These are phyloP conservation scores for Pterocarpus macrocarpus DNA, from an alignment of 306 rosid species.

Conservation along the genomic window DNA sequence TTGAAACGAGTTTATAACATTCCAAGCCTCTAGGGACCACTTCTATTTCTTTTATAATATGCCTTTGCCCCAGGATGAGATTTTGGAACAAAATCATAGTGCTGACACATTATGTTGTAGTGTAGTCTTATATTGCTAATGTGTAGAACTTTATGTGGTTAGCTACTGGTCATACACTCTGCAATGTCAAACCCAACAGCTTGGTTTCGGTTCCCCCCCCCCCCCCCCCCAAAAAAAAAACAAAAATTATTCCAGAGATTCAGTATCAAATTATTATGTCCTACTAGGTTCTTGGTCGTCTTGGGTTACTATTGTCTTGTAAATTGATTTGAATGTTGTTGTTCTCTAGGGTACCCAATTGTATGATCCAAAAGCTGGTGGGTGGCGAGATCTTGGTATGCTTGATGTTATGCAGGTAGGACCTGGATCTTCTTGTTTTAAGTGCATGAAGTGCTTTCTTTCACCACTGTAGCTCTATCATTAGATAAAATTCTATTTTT, in stretches of 20 bases:
- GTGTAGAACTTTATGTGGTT: constrained; percentile 34
- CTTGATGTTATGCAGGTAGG: constrained; percentile 98
- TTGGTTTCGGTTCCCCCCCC: background rate
- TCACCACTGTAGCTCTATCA: constrained; percentile 7
- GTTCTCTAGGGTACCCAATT: constrained; percentile 88
- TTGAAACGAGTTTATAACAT: constrained; percentile 3
- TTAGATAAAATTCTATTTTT: constrained; percentile 38
- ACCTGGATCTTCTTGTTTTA: constrained; percentile 36
- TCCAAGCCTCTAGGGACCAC: background rate
- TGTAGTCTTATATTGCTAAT: constrained; percentile 2
- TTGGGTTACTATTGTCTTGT: constrained; percentile 36
- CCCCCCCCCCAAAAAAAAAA: too few relatives aligned
- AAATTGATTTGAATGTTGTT: constrained; percentile 34
- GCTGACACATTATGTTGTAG: constrained; percentile 18
- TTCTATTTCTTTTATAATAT: background rate
- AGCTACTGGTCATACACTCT: constrained; percentile 16
- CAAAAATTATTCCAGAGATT: background rate
- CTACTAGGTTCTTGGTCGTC: constrained; percentile 20
- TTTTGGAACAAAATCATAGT: constrained; percentile 25
- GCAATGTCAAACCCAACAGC: constrained; percentile 17
- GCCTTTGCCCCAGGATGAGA: constrained; percentile 18
- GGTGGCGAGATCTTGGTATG: constrained; percentile 98
- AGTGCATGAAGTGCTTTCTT: constrained; percentile 25
- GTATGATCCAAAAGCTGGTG: constrained; percentile 99
- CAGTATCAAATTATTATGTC: constrained; percentile 11